These are phyloP conservation scores for Cladosporium sp. DNA, from an alignment of 2,329 filamentous ascomycete species.

Conservation along the genomic window DNA sequence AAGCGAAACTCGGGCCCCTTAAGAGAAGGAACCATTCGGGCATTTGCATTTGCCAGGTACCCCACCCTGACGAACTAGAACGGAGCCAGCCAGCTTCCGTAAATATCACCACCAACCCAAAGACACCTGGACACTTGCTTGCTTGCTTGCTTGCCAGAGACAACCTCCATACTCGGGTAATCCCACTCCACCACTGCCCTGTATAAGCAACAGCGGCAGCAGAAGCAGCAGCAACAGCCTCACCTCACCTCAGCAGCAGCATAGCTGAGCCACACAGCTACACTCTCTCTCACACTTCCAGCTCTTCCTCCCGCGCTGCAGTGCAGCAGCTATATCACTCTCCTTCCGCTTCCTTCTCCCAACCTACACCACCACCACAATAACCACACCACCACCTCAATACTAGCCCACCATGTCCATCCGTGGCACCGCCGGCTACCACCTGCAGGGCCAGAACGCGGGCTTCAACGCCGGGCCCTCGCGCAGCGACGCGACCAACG, in stretches of 20 bases:
- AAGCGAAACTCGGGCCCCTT: background rate
- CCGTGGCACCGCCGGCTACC: conserved; percentile 73
- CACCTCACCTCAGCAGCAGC: conserved; percentile 14
- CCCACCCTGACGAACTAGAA: conserved; percentile 7
- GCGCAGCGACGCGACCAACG: conserved; percentile 62
- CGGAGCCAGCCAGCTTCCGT: background rate
- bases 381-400: background rate
- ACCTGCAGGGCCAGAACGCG: conserved; percentile 70
- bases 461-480: conserved; percentile 48
- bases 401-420: conserved; percentile 54
- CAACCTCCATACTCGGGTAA: background rate
- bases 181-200: background rate
- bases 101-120: background rate
- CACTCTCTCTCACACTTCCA: background rate
- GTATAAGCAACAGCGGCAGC: background rate
- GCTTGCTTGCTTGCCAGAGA: background rate
- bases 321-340: conserved; percentile 13
- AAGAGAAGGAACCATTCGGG: background rate
- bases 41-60: conserved; percentile 6
- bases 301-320: conserved; percentile 15
- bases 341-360: conserved; percentile 1
- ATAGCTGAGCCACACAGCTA: background rate
- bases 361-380: background rate
- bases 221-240: background rate
- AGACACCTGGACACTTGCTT: background rate